A percentile compares a stretch with the other conserved stretches of the same genome.
These are phyloP conservation scores for Parmelia sp. DNA, from an alignment of 495 filamentous ascomycete genomes.

Conservation along the genomic window DNA sequence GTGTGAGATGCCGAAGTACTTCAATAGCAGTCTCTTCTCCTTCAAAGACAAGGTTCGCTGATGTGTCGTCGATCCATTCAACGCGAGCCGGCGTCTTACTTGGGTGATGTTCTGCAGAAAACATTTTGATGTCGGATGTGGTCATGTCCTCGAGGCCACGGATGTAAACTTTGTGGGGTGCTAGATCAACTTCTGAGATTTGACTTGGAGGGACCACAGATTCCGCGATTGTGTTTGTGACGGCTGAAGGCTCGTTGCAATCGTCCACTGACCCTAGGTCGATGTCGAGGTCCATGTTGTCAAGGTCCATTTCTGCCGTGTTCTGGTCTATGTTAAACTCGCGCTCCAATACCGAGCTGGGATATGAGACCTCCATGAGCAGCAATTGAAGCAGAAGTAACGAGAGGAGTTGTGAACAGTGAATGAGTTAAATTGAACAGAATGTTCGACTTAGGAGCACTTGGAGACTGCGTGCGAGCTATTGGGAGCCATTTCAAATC, in stretches of 20 bases:
- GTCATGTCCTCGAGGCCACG: slow-evolving; percentile 75
- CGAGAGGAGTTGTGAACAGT: neutral
- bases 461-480: neutral
- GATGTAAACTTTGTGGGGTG: slow-evolving; percentile 68
- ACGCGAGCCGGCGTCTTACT: slow-evolving; percentile 50
- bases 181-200: slow-evolving; percentile 21
- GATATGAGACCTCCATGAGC: neutral
- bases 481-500: neutral
- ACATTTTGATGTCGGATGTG: slow-evolving; percentile 68
- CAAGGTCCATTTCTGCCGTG: slow-evolving; percentile 27
- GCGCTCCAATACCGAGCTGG: neutral
- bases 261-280: slow-evolving; percentile 35
- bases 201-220: neutral
- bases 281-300: slow-evolving; percentile 39
- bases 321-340: neutral
- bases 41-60: slow-evolving; percentile 76
- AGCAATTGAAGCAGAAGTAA: neutral
- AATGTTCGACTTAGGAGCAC: neutral
- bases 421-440: neutral
- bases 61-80: slow-evolving; percentile 94
- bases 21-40: slow-evolving; percentile 59
- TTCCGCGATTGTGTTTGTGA: neutral
- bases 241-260: neutral
- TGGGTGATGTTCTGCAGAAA: slow-evolving; percentile 57
- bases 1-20: slow-evolving; percentile 61